A percentile compares a stretch with the other conserved stretches of the same genome.
These are phyloP conservation scores for Xanthoconium stramineum DNA, from an alignment of 768 basidiomycete genomes.

Conservation along the genomic window DNA sequence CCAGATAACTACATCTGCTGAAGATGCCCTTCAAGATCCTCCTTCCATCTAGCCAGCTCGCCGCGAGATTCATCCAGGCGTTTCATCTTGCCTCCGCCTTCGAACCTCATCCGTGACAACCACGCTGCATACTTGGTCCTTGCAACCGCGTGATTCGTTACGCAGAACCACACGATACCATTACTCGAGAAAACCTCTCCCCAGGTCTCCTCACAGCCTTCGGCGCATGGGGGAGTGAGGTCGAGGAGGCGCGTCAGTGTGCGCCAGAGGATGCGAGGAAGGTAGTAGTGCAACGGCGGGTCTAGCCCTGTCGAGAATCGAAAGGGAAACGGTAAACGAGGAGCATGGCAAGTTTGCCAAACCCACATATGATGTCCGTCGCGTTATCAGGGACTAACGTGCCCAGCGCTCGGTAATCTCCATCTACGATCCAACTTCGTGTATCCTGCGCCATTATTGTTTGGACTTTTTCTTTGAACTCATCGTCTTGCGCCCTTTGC, in stretches of 20 bases:
- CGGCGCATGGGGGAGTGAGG: slow-evolving; percentile 39
- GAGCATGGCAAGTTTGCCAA: not conserved
- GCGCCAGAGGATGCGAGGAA: slow-evolving; percentile 54
- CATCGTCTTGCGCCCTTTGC: slow-evolving; percentile 29
- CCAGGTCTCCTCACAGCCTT: slow-evolving; percentile 46
- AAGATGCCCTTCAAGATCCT: slow-evolving; percentile 8
- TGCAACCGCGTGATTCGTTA: slow-evolving; percentile 36
- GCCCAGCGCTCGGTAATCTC: slow-evolving; percentile 38
- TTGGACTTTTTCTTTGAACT: slow-evolving; percentile 20
- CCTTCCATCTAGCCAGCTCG: slow-evolving; percentile 41
- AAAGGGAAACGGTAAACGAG: not conserved
- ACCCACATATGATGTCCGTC: slow-evolving; percentile 55
- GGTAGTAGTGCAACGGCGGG: slow-evolving; percentile 57
- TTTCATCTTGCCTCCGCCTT: slow-evolving; percentile 39
- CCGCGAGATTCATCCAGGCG: slow-evolving; percentile 51
- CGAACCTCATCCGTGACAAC: slow-evolving; percentile 20
- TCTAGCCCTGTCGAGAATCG: slow-evolving; percentile 52
- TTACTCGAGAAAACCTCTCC: slow-evolving; percentile 42
- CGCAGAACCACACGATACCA: slow-evolving; percentile 50
- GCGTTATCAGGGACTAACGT: slow-evolving; percentile 35
- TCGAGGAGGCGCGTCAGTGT: slow-evolving; percentile 47
- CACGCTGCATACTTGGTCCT: slow-evolving; percentile 18
- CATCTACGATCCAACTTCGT: slow-evolving; percentile 54
- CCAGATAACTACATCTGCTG: slow-evolving; percentile 3
- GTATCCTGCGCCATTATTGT: slow-evolving; percentile 28